Base-by-base conservation (phyloP, 345 rosid species). In the Sapria himalayana region DNA sequence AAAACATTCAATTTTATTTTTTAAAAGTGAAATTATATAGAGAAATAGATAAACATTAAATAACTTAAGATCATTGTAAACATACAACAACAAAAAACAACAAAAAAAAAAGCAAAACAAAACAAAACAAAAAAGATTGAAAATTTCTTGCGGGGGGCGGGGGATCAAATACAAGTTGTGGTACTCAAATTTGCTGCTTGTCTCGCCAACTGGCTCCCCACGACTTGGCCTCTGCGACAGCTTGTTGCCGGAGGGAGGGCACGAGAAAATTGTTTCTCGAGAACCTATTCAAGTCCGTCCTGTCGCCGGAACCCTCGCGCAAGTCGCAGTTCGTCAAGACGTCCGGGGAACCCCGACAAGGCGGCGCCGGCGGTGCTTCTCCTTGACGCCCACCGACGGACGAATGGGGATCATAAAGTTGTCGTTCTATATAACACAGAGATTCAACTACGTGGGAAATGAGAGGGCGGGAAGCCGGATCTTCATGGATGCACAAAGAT, bases 161-260 rank as follows among this genome's bases (percentile, higher is more conserved):
- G n/a, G n/a, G n/a, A n/a, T n/a, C n/a, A n/a, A n/a, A n/a, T n/a
- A n/a, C n/a, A n/a, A n/a, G n/a, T n/a, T n/a, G n/a, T n/a, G n/a
- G n/a, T n/a, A n/a, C n/a, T n/a, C n/a, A n/a, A n/a, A n/a, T n/a
- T 63, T 86, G 49, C 47, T 86, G 66, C 64, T 89, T 79, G 51
- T 82, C 98, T 56, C 98, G 59, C 72, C 55, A 74, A 45, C 81
- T 89, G 58, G 81, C 94, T 3, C 93, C 99, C 99, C 95, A 91
- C 86, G 70, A 76, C 61, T 79, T 91, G 25, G 99, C 95, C 55
- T 91, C 99, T 0, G 95, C 99, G 41, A 91, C 95, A 7, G 92
- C 93, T 11, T 79, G 66, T 54, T 89, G 93, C 38, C 98, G n/a
- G n/a, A n/a, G n/a, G n/a, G n/a, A n/a, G n/a, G n/a, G n/a, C n/a